Base-by-base conservation (phyloP, 148 eudicot genomes). In the Bassia scoparia region DNA sequence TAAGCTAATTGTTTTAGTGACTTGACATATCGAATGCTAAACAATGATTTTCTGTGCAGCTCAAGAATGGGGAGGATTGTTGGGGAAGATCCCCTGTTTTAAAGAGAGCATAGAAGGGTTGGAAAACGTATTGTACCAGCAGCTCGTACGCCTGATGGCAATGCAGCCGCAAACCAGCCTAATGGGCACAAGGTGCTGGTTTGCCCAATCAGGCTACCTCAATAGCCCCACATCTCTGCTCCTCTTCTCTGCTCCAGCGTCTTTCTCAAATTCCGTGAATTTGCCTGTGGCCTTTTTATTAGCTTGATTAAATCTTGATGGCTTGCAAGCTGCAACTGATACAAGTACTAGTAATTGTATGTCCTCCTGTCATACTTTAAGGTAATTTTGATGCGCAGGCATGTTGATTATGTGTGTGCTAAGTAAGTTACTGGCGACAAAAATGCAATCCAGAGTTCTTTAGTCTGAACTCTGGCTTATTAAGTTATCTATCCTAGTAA, bases 231-330 rank as follows among this genome's bases (percentile, higher is more conserved):
- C 90, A 92, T 76, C 87, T 93, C 87, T 61, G 98, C 98, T 75
- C 98, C 98, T 27, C 98, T 97, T 66, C n/a, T 94, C 98, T 68
- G 91, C 98, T 12, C 98, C 98, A 20, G 96, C 96, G 31, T 94
- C 98, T 50, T 91, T 94, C 77, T 74, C 91, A 67, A 88, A 91
- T 74, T 94, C 98, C n/a, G n/a, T n/a, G n/a, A n/a, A n/a, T n/a
- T n/a, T n/a, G n/a, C n/a, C n/a, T n/a, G n/a, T n/a, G n/a, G n/a
- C n/a, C n/a, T n/a, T n/a, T n/a, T n/a, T n/a, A n/a, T n/a, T n/a
- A n/a, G n/a, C n/a, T n/a, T n/a, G n/a, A n/a, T n/a, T n/a, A n/a
- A n/a, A n/a, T n/a, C n/a, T n/a, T n/a, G n/a, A n/a, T n/a, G n/a
- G n/a, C n/a, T n/a, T n/a, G n/a, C n/a, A n/a, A n/a, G n/a, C n/a